Conservation (phyloP, 2,329 filamentous ascomycete genomes). For the Ascochyta viciae-villosae region DNA sequence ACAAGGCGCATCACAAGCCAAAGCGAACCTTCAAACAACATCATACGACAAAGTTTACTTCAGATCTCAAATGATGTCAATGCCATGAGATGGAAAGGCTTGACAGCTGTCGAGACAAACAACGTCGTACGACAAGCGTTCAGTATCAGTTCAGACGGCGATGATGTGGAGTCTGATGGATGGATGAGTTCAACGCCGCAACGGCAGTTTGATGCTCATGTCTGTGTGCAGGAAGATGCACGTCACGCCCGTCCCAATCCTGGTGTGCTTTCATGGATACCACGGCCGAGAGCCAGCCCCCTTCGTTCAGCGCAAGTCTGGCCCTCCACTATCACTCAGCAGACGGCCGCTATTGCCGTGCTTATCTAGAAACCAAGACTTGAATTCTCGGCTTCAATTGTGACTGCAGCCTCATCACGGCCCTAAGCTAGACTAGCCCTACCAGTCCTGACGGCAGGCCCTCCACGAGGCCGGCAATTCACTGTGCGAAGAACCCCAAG, state of each 20-base stretch:
- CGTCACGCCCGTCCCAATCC: neutral
- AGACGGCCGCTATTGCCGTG: conserved; percentile 13
- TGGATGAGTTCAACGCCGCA: neutral
- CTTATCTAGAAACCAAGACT: conserved; percentile 12
- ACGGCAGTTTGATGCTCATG: conserved; percentile 4
- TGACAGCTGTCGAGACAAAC: conserved; percentile 38
- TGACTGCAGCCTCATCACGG: conserved; percentile 38
- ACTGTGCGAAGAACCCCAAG: conserved; percentile 3
- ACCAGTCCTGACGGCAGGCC: conserved; percentile 9
- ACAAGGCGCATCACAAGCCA: conserved; percentile 13
- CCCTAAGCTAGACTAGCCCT: conserved; percentile 35
- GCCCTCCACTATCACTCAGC: conserved; percentile 23
- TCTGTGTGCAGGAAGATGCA: neutral
- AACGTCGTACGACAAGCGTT: conserved; percentile 43
- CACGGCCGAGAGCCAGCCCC: neutral
- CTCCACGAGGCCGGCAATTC: conserved; percentile 23
- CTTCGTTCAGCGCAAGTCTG: neutral
- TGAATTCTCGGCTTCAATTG: conserved; percentile 18
- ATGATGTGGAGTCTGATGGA: conserved; percentile 1
- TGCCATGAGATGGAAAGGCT: conserved; percentile 19
- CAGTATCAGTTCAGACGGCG: conserved; percentile 29
- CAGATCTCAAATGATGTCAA: conserved; percentile 30
- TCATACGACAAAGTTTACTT: conserved; percentile 49
- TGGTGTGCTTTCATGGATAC: neutral
- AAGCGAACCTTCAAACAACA: conserved; percentile 40